phyloP scores from a whole-genome alignment of 2,329 filamentous ascomycete genomes.

The Calonectria montana region DNA sequence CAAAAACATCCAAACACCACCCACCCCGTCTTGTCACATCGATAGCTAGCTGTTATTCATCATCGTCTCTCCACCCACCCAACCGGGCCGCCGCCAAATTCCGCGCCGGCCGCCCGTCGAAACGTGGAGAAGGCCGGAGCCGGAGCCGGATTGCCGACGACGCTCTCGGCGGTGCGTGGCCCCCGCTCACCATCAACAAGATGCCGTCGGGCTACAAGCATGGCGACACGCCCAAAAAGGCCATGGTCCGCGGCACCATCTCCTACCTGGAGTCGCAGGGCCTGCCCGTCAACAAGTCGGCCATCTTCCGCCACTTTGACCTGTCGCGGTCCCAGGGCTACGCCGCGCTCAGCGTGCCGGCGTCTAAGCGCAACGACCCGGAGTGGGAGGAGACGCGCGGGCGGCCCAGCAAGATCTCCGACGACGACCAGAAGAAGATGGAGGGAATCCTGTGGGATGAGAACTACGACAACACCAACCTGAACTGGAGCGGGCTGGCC shows the following conservation, averaged over 20 bases:
- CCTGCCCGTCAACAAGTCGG: slow-evolving; percentile 52
- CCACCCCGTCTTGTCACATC: slow-evolving; percentile 40
- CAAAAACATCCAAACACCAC: slow-evolving; percentile 49
- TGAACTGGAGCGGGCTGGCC: slow-evolving; percentile 50
- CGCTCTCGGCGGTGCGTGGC: not conserved
- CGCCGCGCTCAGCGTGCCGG: slow-evolving; percentile 48
- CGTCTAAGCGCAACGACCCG: slow-evolving; percentile 50
- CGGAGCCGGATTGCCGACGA: not conserved
- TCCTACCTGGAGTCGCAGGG: slow-evolving; percentile 53
- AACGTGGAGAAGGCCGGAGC: slow-evolving; percentile 14
- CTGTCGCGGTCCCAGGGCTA: slow-evolving; percentile 53
- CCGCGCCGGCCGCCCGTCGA: not conserved
- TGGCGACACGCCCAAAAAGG: slow-evolving; percentile 52
- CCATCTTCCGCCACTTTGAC: slow-evolving; percentile 54
- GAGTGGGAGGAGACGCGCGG: slow-evolving; percentile 54
- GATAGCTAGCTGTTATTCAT: not conserved
- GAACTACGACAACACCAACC: slow-evolving; percentile 43
- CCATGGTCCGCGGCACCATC: slow-evolving; percentile 53
- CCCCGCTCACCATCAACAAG: slow-evolving; percentile 5
- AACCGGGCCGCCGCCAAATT: not conserved
- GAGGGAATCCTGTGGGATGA: slow-evolving; percentile 52
- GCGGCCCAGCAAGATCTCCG: slow-evolving; percentile 48
- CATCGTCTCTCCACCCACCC: slow-evolving; percentile 38
- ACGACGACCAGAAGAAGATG: slow-evolving; percentile 51
- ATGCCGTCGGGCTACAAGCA: slow-evolving; percentile 51